Percentiles rank a stretch among this genome's conserved stretches.
These are phyloP conservation scores for Starmerella apicola DNA, from an alignment of 805 yeast genomes.

Conservation along the genomic window DNA sequence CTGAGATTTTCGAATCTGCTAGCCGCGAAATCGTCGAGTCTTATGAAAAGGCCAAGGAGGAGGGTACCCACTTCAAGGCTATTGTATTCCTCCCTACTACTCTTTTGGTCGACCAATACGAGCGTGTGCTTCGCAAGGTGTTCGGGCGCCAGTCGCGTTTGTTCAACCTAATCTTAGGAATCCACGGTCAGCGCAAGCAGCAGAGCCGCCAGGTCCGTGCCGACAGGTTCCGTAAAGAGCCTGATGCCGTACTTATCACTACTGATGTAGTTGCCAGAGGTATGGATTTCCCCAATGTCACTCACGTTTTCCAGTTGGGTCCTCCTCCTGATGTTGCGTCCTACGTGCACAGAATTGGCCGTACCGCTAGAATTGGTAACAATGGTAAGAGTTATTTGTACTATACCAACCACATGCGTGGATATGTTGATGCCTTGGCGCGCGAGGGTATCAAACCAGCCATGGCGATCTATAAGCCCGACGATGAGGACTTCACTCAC, in stretches of 20 bases:
- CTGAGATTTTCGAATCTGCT: constrained; percentile 46
- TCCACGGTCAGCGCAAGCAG: constrained; percentile 72
- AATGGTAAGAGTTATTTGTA: constrained; percentile 59
- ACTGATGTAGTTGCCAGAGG: constrained; percentile 96
- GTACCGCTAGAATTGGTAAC: constrained; percentile 89
- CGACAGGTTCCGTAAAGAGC: constrained; percentile 37
- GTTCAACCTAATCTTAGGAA: constrained; percentile 14
- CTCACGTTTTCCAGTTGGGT: constrained; percentile 75
- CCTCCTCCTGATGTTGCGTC: constrained; percentile 63
- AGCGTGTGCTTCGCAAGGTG: constrained; percentile 30
- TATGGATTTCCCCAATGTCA: constrained; percentile 81
- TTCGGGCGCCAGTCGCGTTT: constrained; percentile 9
- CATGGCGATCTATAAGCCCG: constrained; percentile 9
- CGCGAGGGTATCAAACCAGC: constrained; percentile 42
- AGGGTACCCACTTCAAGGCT: constrained; percentile 45
- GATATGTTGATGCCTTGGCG: constrained; percentile 33
- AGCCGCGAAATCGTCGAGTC: constrained; percentile 36
- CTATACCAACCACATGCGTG: constrained; percentile 43
- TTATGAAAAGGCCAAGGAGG: constrained; percentile 24
- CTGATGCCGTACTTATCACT: constrained; percentile 53
- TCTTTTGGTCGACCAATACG: constrained; percentile 48
- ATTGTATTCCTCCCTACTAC: constrained; percentile 76
- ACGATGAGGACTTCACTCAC: constrained; percentile 15
- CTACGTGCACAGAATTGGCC: constrained; percentile 85
- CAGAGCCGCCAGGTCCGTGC: constrained; percentile 51